Conservation (phyloP, 306 rosid genomes). For the Notholithocarpus densiflorus region DNA sequence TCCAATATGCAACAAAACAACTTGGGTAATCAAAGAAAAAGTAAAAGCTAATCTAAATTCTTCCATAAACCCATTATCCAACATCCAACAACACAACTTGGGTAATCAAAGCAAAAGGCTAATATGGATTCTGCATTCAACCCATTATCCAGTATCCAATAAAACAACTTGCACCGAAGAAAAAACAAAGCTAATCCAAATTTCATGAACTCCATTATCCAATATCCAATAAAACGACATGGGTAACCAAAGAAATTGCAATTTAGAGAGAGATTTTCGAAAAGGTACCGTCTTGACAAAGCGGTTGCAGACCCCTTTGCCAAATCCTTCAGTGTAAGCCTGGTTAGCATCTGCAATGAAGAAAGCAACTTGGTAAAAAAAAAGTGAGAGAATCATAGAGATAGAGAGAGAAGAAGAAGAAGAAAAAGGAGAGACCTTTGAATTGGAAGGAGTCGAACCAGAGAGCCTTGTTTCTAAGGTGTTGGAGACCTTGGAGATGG, state of each 20-base stretch:
- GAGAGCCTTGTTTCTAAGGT: slow-evolving; percentile 70
- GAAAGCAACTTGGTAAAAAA: neutral
- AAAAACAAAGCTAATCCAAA: neutral
- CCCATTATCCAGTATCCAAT: neutral
- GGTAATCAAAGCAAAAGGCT: neutral
- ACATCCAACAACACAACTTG: neutral
- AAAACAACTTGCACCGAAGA: neutral
- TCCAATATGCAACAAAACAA: too few species aligned
- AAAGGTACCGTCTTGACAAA: slow-evolving; percentile 55
- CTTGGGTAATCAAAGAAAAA: neutral
- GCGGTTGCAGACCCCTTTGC: slow-evolving; percentile 53
- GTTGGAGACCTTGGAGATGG: slow-evolving; percentile 62
- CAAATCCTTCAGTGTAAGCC: slow-evolving; percentile 20
- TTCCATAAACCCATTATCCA: neutral
- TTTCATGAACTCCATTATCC: slow-evolving; percentile 8
- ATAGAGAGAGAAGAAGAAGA: neutral
- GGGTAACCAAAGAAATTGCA: slow-evolving; percentile 11
- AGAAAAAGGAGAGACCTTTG: slow-evolving; percentile 22
- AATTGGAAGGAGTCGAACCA: slow-evolving; percentile 80
- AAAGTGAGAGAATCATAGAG: neutral
- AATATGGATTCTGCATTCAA: too few species aligned
- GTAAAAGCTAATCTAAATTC: neutral
- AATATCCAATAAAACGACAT: neutral
- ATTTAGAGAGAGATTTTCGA: neutral
- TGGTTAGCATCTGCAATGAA: slow-evolving; percentile 30